Conservation (phyloP, 106 monocot genomes). For the Dioscorea dumetorum region DNA sequence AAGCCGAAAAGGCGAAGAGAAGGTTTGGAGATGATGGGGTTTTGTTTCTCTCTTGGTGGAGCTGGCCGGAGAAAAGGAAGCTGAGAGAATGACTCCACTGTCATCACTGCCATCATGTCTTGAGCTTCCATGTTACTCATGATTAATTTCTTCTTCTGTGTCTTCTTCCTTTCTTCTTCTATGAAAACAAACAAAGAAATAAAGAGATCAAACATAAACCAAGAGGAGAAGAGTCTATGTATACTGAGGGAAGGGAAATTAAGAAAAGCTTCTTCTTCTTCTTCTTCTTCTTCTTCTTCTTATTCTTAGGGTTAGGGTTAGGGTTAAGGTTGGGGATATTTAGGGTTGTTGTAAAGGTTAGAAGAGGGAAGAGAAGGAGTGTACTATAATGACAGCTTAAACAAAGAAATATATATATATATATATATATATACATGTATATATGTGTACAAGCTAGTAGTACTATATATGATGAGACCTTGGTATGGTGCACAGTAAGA, state of each 20-base stretch:
- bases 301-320: too few relatives aligned
- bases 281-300: neutral
- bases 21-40: neutral
- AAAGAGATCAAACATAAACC: neutral
- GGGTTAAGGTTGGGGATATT: too few relatives aligned
- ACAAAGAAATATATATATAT: too few relatives aligned
- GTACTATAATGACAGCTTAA: too few relatives aligned
- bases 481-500: neutral
- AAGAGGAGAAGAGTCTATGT: neutral
- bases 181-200: too few relatives aligned
- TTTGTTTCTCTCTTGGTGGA: constrained; percentile 3
- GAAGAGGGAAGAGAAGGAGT: too few relatives aligned
- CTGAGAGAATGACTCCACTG: constrained; percentile 48
- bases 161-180: too few relatives aligned
- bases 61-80: constrained; percentile 39
- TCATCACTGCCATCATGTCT: constrained; percentile 25
- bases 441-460: too few relatives aligned
- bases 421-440: too few relatives aligned
- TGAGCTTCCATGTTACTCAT: constrained; percentile 39
- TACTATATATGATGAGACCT: too few relatives aligned
- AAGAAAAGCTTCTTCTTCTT: neutral
- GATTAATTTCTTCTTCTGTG: neutral
- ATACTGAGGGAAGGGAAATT: neutral
- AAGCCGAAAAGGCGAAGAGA: constrained; percentile 43
- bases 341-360: too few relatives aligned